These are phyloP conservation scores for Helicostylum pulchrum DNA, from an alignment of 192 early-diverging fungal species.

Conservation along the genomic window DNA sequence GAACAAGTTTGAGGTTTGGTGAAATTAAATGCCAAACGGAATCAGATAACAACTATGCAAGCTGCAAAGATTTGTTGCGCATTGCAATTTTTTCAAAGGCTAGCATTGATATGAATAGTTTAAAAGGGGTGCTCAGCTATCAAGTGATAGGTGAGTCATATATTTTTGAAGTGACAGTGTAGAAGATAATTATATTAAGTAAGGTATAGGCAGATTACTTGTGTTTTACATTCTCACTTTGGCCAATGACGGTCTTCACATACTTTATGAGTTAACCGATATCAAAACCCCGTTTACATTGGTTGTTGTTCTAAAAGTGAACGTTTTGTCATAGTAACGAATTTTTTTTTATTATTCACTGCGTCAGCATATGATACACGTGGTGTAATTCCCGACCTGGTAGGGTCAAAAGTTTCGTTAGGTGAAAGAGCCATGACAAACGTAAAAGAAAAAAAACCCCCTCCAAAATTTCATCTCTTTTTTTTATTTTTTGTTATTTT, in stretches of 20 bases:
- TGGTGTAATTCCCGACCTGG: too few relatives aligned
- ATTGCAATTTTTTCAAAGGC: constrained; percentile 15
- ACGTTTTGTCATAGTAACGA: too few relatives aligned
- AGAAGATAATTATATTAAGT: constrained; percentile 9
- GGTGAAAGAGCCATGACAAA: too few relatives aligned
- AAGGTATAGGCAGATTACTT: constrained; percentile 10
- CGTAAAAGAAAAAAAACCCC: too few relatives aligned
- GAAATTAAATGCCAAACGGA: constrained; percentile 5
- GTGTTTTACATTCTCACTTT: constrained; percentile 11
- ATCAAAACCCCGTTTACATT: not conserved
- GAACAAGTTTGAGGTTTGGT: constrained; percentile 6
- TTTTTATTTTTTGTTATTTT: too few relatives aligned
- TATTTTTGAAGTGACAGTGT: constrained; percentile 4
- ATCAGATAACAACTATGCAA: constrained; percentile 10
- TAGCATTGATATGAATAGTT: constrained; percentile 11
- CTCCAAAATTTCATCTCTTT: too few relatives aligned
- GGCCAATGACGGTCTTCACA: constrained; percentile 8
- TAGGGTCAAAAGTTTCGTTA: too few relatives aligned
- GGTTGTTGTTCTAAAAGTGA: constrained; percentile 1
- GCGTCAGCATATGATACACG: too few relatives aligned
- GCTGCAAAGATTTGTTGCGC: constrained; percentile 9
- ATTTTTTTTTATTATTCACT: too few relatives aligned
- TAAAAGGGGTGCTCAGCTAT: constrained; percentile 11
- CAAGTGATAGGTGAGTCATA: constrained; percentile 10
- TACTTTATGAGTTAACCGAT: constrained; percentile 10